Conservation (phyloP, 2,329 filamentous ascomycete species). For the Penicillium sp. region DNA sequence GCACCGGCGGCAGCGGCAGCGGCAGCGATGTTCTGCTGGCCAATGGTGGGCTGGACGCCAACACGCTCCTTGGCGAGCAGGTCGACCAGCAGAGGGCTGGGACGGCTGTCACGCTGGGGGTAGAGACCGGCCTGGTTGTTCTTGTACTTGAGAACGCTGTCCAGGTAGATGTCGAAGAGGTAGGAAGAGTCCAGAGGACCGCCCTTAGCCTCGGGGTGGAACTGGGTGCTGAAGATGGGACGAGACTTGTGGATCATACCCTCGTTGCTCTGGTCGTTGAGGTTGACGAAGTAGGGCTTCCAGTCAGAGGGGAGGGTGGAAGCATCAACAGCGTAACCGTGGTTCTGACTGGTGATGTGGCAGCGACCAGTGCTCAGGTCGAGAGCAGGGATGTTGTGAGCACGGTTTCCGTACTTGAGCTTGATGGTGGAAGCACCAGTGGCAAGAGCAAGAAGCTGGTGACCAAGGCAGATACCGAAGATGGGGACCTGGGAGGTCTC, state of each 20-base stretch:
- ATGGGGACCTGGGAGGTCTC: conserved; percentile 87
- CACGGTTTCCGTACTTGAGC: conserved; percentile 98
- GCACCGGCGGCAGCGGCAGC: conserved; percentile 34
- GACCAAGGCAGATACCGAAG: conserved; percentile 97
- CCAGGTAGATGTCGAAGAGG: conserved; percentile 93
- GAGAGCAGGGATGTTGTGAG: conserved; percentile 95
- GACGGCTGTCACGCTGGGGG: conserved; percentile 78
- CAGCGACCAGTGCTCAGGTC: conserved; percentile 95
- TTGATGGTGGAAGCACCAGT: conserved; percentile 89
- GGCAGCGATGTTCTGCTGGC: conserved; percentile 46
- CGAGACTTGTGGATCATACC: conserved; percentile 92
- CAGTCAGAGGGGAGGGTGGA: conserved; percentile 80
- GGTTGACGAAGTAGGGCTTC: conserved; percentile 98
- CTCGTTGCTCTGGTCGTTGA: conserved; percentile 97
- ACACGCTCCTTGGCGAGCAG: conserved; percentile 92
- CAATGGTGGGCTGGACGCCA: conserved; percentile 74
- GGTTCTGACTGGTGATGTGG: conserved; percentile 98
- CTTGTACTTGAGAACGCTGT: conserved; percentile 89
- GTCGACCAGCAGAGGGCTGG: conserved; percentile 84
- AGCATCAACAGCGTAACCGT: conserved; percentile 92
- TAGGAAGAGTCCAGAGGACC: conserved; percentile 95
- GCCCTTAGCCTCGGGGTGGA: conserved; percentile 98
- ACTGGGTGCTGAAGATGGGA: conserved; percentile 97
- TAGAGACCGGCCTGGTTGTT: conserved; percentile 71
- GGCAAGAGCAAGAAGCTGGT: conserved; percentile 91